phyloP scores from a whole-genome alignment of 208 protist species.

The Herpetomonas samuelpessoai region DNA sequence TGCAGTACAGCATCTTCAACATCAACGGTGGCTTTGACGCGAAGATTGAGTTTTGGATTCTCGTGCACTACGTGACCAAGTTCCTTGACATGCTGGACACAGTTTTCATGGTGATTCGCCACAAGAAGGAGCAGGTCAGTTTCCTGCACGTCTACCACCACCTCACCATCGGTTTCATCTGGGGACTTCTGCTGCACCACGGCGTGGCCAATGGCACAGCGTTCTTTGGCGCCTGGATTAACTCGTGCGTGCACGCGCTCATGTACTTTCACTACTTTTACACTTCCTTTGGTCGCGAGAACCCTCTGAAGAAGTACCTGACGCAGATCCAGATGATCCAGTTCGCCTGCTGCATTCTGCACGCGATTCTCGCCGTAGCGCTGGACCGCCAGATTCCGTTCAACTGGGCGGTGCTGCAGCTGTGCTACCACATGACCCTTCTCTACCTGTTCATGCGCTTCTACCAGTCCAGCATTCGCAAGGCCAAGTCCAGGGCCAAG shows the following conservation, averaged over 20 bases:
- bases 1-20: conserved; percentile 69
- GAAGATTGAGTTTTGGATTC: conserved; percentile 78
- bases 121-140: conserved; percentile 82
- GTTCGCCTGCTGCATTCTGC: conserved; percentile 81
- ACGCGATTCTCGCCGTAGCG: conserved; percentile 63
- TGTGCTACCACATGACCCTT: conserved; percentile 84
- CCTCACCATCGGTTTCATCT: conserved; percentile 83
- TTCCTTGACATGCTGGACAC: conserved; percentile 90
- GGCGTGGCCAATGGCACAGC: conserved; percentile 85
- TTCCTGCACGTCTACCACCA: conserved; percentile 93
- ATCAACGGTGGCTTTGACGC: conserved; percentile 66
- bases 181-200: conserved; percentile 81
- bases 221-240: conserved; percentile 89
- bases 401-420: conserved; percentile 60
- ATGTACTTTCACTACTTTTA: conserved; percentile 93
- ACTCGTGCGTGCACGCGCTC: conserved; percentile 84
- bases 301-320: conserved; percentile 85
- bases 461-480: conserved; percentile 39
- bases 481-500: conserved; percentile 18
- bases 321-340: conserved; percentile 88
- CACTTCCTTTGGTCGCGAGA: conserved; percentile 78
- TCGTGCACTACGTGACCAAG: conserved; percentile 88
- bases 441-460: conserved; percentile 83
- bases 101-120: conserved; percentile 86
- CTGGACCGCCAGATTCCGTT: conserved; percentile 59